Evolutionary conservation across 2,329 filamentous ascomycete species (phyloP).

Genomic region (Bipolaris zeicola): DNA sequence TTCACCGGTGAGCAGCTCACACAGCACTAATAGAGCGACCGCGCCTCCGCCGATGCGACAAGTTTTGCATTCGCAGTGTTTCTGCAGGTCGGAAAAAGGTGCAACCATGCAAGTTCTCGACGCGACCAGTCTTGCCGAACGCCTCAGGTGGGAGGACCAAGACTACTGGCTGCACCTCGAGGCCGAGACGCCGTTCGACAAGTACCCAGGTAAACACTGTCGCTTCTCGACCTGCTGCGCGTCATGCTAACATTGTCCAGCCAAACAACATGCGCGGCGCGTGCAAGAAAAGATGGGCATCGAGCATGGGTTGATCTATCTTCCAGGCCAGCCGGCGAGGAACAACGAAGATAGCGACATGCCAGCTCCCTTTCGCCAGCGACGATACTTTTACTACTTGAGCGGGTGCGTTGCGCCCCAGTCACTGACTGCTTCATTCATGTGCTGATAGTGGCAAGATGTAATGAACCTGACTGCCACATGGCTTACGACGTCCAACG

Average conservation of each 20-base stretch:
- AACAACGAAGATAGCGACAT: constrained; percentile 65
- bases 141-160: constrained; percentile 35
- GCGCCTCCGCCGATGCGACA: constrained; percentile 13
- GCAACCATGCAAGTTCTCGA: constrained; percentile 34
- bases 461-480: constrained; percentile 59
- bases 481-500: constrained; percentile 62
- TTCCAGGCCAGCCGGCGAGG: constrained; percentile 57
- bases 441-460: constrained; percentile 32
- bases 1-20: constrained; percentile 19
- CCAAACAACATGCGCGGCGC: constrained; percentile 49
- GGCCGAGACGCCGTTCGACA: constrained; percentile 41
- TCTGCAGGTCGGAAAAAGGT: constrained; percentile 17
- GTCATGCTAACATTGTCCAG: constrained; percentile 25
- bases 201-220: constrained; percentile 46
- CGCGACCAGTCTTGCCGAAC: constrained; percentile 34
- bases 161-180: constrained; percentile 46
- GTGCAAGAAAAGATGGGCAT: constrained; percentile 46
- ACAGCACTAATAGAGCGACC: constrained; percentile 20
- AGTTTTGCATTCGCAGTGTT: constrained; percentile 16
- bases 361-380: constrained; percentile 61
- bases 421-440: not conserved
- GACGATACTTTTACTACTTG: constrained; percentile 67
- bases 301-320: constrained; percentile 59
- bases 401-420: constrained; percentile 51
- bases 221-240: not conserved